Base-by-base conservation (phyloP, 805 yeast genomes). In the Spathaspora hagerdaliae region DNA sequence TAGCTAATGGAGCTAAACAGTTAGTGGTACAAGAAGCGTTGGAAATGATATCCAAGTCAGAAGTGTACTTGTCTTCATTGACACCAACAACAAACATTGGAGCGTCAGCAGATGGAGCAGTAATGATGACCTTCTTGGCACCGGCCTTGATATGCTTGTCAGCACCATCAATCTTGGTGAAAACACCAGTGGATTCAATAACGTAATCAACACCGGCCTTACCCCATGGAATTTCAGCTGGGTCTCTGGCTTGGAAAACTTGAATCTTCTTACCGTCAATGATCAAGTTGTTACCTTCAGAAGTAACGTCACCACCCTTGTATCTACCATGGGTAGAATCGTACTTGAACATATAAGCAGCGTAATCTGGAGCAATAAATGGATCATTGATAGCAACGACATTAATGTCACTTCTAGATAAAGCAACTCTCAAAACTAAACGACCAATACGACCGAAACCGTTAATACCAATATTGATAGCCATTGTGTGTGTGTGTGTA, bases 1-100 rank as follows among this genome's bases (percentile, higher is more conserved):
- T 89, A 68, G 95, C 95, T 64, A 89, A 79, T 66, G 96, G 96
- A 59, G 96, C 96, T 66, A 89, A 76, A 79, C 96, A 86, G 82
- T 89, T 89, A 67, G 96, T 89, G 69, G 96, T 89, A 81, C 96
- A 89, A 42, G 96, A 89, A 55, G 96, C 96, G 72, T 89, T 89
- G 56, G 96, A 89, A 55, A 89, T 77, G 60, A 89, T 87, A 61
- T 74, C 73, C 70, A 83, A 73, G 68, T 85, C 91, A 51, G 84
- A 68, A 58, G 83, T 82, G 81, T 87, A 89, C 59, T 82, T 75
- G 55, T 83, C 82, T 59, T 81, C 83, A 77, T 89, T 89, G 65
- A 89, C 96, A 77, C 96, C 96, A 63, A 81, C 77, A 58, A 89
- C 96, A 72, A 85, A 89, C 96, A 89, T 88, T 72, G 96, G 96